phyloP scores from a whole-genome alignment of 805 yeast genomes.

The Wickerhamiella bombiphila region DNA sequence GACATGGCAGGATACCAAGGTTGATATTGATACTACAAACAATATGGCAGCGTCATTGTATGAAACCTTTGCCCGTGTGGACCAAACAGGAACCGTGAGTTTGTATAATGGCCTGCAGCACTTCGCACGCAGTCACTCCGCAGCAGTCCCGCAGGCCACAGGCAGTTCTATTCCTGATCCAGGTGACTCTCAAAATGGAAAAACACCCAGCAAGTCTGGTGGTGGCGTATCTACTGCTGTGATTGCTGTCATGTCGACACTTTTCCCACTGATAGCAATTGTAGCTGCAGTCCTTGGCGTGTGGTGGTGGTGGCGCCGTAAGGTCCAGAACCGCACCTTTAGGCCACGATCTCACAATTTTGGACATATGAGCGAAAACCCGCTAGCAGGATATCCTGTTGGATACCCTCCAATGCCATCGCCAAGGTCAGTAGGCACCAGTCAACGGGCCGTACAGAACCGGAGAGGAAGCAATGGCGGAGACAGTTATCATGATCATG shows the following conservation, averaged over 20 bases:
- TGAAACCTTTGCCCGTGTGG: slow-evolving; percentile 7
- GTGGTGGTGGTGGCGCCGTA: slow-evolving; percentile 17
- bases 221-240: slow-evolving; percentile 17
- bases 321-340: slow-evolving; percentile 14
- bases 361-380: too few relatives aligned
- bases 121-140: slow-evolving; percentile 3
- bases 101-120: slow-evolving; percentile 1
- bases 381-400: too few relatives aligned
- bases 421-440: too few relatives aligned
- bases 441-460: too few relatives aligned
- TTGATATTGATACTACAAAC: slow-evolving; percentile 1
- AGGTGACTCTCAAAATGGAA: too few relatives aligned
- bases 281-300: slow-evolving; percentile 24
- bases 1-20: slow-evolving; percentile 25
- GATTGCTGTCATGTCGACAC: slow-evolving; percentile 33
- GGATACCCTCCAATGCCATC: too few relatives aligned
- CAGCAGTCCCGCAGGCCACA: slow-evolving; percentile 6
- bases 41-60: slow-evolving; percentile 12
- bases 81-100: background rate
- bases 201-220: slow-evolving; percentile 3
- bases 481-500: background rate
- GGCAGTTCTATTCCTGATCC: slow-evolving; percentile 14
- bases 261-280: slow-evolving; percentile 30
- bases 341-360: slow-evolving; percentile 7
- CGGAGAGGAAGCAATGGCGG: too few relatives aligned